Percentiles rank a stretch among this genome's conserved stretches.
Conservation (phyloP, 2,329 filamentous ascomycete species). For the Colletotrichum salicis region DNA sequence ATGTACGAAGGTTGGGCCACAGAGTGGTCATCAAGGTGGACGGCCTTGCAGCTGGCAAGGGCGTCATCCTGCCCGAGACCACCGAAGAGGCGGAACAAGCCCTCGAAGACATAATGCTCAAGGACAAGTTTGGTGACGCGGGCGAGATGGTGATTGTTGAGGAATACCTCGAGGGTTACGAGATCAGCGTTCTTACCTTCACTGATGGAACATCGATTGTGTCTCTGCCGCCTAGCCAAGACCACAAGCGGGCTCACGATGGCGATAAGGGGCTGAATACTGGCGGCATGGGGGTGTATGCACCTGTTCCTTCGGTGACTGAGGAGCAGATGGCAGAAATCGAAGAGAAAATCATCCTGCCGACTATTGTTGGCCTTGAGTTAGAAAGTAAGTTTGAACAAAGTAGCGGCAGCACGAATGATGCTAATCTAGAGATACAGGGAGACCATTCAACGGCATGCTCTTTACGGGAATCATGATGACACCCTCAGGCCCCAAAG, state of each 20-base stretch:
- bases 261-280: constrained; percentile 93
- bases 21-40: constrained; percentile 93
- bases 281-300: constrained; percentile 97
- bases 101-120: constrained; percentile 89
- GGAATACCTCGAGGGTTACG: constrained; percentile 90
- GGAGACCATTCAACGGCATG: constrained; percentile 73
- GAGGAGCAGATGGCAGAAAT: constrained; percentile 81
- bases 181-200: constrained; percentile 91
- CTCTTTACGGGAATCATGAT: constrained; percentile 96
- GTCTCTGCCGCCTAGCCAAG: constrained; percentile 89
- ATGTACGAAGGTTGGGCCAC: constrained; percentile 77
- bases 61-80: constrained; percentile 86
- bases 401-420: background rate
- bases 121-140: constrained; percentile 85
- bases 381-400: background rate
- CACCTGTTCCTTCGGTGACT: constrained; percentile 84
- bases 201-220: constrained; percentile 87
- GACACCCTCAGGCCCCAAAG: constrained; percentile 81
- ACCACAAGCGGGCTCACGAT: constrained; percentile 95
- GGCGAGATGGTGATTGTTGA: constrained; percentile 95
- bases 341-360: constrained; percentile 84
- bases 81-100: constrained; percentile 86
- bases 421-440: background rate
- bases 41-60: constrained; percentile 93
- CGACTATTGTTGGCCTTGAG: constrained; percentile 77